Evolutionary conservation across 768 basidiomycete species (phyloP).

Genomic region (Lactarius deliciosus): DNA sequence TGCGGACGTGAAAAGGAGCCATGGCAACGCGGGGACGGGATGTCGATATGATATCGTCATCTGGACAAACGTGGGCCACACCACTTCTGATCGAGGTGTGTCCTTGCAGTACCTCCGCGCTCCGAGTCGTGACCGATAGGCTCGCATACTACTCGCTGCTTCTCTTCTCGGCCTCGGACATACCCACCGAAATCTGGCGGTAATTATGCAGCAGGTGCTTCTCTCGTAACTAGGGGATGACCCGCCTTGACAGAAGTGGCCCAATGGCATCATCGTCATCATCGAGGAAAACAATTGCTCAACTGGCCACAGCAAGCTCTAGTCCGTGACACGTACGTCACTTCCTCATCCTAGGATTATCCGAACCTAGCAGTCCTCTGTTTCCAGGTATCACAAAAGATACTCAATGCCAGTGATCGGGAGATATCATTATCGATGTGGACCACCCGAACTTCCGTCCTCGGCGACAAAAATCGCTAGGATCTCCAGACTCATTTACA

Average conservation of each 20-base stretch:
- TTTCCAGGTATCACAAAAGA: not conserved
- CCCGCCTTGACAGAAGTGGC: not conserved
- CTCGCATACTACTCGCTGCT: not conserved
- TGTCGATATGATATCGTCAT: not conserved
- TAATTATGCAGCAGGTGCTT: not conserved
- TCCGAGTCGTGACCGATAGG: not conserved
- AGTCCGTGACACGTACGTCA: not conserved
- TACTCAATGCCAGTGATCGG: not conserved
- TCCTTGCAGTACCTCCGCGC: not conserved
- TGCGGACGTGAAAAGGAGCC: not conserved
- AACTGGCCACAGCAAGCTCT: not conserved
- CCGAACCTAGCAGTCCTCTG: not conserved
- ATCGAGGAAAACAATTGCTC: not conserved
- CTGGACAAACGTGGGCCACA: not conserved
- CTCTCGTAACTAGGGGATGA: not conserved
- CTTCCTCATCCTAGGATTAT: not conserved
- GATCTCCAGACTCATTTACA: not conserved
- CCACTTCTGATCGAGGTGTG: not conserved
- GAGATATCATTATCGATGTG: not conserved
- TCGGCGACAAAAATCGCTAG: not conserved
- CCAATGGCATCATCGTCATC: not conserved
- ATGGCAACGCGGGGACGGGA: not conserved
- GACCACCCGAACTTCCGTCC: not conserved
- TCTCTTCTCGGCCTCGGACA: not conserved
- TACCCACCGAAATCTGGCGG: not conserved